phyloP scores from a whole-genome alignment of 768 basidiomycete genomes.

The Termitomyces sp. region DNA sequence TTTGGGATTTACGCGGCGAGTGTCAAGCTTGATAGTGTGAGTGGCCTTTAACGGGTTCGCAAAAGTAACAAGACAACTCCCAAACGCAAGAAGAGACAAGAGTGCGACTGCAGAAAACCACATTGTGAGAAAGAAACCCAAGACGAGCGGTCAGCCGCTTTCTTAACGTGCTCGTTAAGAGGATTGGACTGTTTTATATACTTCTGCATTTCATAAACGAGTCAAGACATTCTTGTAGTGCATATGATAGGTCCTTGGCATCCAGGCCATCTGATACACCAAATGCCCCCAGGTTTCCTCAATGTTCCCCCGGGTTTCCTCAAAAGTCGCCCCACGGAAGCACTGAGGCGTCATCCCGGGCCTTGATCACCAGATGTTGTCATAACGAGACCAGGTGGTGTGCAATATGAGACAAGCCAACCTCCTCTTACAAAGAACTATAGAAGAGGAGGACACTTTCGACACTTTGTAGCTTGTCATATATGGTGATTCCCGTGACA shows the following conservation, averaged over 20 bases:
- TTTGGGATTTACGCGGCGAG: neutral
- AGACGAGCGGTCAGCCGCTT: neutral
- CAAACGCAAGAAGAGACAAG: neutral
- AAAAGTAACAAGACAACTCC: neutral
- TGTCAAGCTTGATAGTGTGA: slow-evolving; percentile 8
- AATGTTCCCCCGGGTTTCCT: neutral
- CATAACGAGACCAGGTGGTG: neutral
- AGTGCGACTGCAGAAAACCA: neutral
- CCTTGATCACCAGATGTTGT: neutral
- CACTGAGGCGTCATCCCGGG: neutral
- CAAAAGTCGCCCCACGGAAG: neutral
- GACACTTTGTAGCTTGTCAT: neutral
- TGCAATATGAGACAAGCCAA: neutral
- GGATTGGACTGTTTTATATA: slow-evolving; percentile 8
- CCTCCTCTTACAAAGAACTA: neutral
- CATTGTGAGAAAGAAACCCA: slow-evolving; percentile 3
- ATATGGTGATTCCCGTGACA: slow-evolving; percentile 2
- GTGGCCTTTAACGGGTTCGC: slow-evolving; percentile 15
- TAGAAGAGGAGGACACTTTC: neutral
- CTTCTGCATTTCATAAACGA: neutral
- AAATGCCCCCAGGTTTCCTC: neutral
- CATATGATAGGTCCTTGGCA: neutral
- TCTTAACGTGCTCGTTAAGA: neutral
- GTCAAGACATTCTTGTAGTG: neutral
- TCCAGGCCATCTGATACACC: slow-evolving; percentile 2